These are phyloP conservation scores for Juncus effusus DNA, from an alignment of 176 grass and related monocot genomes.

Conservation along the genomic window DNA sequence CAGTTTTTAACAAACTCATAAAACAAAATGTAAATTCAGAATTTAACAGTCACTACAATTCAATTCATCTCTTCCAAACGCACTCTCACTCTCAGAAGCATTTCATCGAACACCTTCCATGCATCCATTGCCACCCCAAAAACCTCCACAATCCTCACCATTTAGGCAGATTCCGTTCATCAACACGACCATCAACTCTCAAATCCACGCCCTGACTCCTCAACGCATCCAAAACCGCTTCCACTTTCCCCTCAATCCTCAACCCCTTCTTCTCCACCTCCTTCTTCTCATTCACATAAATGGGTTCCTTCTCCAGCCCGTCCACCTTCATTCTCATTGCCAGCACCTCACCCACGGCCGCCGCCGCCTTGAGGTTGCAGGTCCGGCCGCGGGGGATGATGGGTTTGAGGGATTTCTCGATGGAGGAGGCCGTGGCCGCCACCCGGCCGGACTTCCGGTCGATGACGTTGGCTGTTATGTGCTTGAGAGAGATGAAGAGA, in stretches of 20 bases:
- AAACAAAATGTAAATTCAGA: too few relatives aligned
- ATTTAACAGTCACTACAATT: too few relatives aligned
- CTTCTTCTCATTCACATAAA: slow-evolving; percentile 56
- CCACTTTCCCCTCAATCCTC: slow-evolving; percentile 78
- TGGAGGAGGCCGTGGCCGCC: slow-evolving; percentile 60
- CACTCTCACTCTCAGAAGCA: neutral
- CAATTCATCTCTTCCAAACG: too few relatives aligned
- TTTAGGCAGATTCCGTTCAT: neutral
- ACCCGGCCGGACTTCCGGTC: slow-evolving; percentile 72
- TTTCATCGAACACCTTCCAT: slow-evolving; percentile 20
- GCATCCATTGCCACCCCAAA: neutral
- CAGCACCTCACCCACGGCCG: slow-evolving; percentile 68
- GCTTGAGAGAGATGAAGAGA: slow-evolving; percentile 97
- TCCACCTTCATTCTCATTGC: slow-evolving; percentile 82
- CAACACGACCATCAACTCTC: slow-evolving; percentile 16
- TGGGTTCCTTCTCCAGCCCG: slow-evolving; percentile 60
- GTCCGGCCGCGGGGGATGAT: slow-evolving; percentile 63
- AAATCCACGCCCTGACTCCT: slow-evolving; percentile 50
- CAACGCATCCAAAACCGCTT: slow-evolving; percentile 70
- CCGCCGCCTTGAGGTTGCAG: slow-evolving; percentile 86
- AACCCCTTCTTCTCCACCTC: slow-evolving; percentile 84
- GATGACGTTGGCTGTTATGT: slow-evolving; percentile 87
- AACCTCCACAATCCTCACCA: neutral
- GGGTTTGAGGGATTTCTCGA: slow-evolving; percentile 72
- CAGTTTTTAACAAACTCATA: too few relatives aligned